Evolutionary conservation across 2,329 filamentous ascomycete genomes (phyloP), one percentile per base, ranked within the genome.

Genomic region (Simplicillium aogashimaense): DNA sequence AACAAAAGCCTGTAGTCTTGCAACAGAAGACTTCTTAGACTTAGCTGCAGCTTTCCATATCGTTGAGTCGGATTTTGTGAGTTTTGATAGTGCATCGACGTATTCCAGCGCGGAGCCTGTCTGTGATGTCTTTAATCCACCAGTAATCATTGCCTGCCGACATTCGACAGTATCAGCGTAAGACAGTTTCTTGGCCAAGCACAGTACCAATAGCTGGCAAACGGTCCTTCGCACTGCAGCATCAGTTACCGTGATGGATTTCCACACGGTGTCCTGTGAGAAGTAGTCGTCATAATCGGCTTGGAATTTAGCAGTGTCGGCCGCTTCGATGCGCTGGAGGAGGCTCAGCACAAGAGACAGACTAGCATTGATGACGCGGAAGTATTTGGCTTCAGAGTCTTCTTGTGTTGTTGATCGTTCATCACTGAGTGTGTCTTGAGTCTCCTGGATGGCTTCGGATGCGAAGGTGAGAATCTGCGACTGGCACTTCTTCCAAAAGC

Each of bases 381-480:
- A 76, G 62, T 94, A 92, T 52, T 95, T 95, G 14, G 83, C 76
- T 48, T 88, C 76, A 4, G 87, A 81, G 56, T 98, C 92, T 49
- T 97, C 90, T 8, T 76, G 65, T 43, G 78, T 92, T 3, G 88
- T 86, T 1, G 80, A 86, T 17, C 90, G 76, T 61, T 94, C 86
- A 56, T 98, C 92, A 55, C 89, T 97, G 29, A 98, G 67, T 0
- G 86, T 94, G 29, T 82, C 73, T 3, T 81, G 61, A 0, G 83
- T 90, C 60, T 98, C 92, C 40, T 81, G 76, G 33, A 92, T 75
- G 5, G 87, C 86, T 53, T 86, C 79, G 41, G 75, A 76, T 42
- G 87, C 86, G 59, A 87, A 95, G 37, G 88, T 78, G 42, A 97
- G 66, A 33, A 95, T 87, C 25, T 84, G 76, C 7, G 70, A 64